Conservation (phyloP, 768 basidiomycete species). For the Auricularia cornea region DNA sequence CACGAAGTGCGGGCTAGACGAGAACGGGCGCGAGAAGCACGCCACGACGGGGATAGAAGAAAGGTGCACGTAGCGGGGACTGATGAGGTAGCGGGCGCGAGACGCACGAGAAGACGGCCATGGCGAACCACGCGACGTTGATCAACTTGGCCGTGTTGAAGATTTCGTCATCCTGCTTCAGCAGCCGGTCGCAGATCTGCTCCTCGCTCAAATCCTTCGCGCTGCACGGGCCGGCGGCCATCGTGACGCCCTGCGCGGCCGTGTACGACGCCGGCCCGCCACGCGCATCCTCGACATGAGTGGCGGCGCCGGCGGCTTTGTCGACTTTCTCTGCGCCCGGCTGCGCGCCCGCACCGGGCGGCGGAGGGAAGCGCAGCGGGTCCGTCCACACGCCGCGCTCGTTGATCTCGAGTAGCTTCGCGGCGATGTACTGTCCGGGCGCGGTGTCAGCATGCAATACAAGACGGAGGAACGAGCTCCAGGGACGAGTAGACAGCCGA, state of each 20-base stretch:
- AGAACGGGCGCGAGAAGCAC: too few species aligned
- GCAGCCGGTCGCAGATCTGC: not conserved
- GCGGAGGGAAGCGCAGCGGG: conserved; percentile 25
- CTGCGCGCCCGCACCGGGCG: not conserved
- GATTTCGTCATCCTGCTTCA: conserved; percentile 57
- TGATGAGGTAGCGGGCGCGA: too few species aligned
- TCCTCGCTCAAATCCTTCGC: not conserved
- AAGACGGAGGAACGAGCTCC: too few species aligned
- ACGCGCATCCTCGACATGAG: not conserved
- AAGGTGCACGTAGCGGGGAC: conserved; percentile 3
- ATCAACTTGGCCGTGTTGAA: conserved; percentile 62
- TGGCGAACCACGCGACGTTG: conserved; percentile 21
- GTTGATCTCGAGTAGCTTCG: conserved; percentile 70
- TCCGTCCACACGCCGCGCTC: conserved; percentile 58
- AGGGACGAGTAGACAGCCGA: too few species aligned
- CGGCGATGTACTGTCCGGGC: conserved; percentile 69
- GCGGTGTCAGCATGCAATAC: not conserved
- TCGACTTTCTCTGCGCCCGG: not conserved
- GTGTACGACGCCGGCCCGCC: not conserved
- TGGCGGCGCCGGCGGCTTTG: not conserved
- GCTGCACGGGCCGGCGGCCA: conserved; percentile 13
- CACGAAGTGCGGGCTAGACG: too few species aligned
- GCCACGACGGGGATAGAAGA: too few species aligned
- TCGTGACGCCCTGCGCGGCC: not conserved
- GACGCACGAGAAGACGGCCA: conserved; percentile 46